Conservation (phyloP, 2,329 filamentous ascomycete genomes). For the Setomelanomma holmii region DNA sequence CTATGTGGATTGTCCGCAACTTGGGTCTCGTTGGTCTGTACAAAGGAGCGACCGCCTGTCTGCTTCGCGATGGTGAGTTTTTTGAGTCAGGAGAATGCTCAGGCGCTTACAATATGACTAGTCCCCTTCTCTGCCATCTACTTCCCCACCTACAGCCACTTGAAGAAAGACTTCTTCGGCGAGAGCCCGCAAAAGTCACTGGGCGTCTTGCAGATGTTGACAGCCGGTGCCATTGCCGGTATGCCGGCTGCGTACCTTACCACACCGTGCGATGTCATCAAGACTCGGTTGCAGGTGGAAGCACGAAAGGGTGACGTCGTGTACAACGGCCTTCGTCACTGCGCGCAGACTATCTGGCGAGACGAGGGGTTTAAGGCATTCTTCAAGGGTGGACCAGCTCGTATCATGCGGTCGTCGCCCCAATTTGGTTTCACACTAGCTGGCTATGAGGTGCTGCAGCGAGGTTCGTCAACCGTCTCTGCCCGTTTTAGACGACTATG, state of each 20-base stretch:
- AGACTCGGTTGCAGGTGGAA: conserved; percentile 96
- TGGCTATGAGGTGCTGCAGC: conserved; percentile 91
- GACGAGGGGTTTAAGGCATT: conserved; percentile 96
- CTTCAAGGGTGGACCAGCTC: conserved; percentile 97
- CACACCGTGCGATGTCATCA: conserved; percentile 98
- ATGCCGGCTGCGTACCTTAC: conserved; percentile 78
- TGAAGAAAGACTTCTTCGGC: conserved; percentile 94
- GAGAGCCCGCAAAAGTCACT: conserved; percentile 88
- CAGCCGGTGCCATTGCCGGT: conserved; percentile 82
- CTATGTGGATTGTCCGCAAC: conserved; percentile 97
- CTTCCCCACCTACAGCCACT: conserved; percentile 94
- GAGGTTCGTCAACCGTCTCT: conserved; percentile 29
- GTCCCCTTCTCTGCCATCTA: conserved; percentile 99
- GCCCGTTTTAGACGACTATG: not conserved
- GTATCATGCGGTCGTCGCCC: conserved; percentile 92
- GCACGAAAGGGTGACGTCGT: conserved; percentile 90
- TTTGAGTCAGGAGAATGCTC: not conserved
- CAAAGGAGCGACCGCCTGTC: conserved; percentile 93
- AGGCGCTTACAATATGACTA: conserved; percentile 23
- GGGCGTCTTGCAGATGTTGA: conserved; percentile 87
- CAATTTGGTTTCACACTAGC: conserved; percentile 98
- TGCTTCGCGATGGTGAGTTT: conserved; percentile 74
- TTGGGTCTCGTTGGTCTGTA: conserved; percentile 93
- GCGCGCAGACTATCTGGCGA: conserved; percentile 79
- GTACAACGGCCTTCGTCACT: conserved; percentile 88